These are phyloP conservation scores for Xanthoconium stramineum DNA, from an alignment of 768 basidiomycete species.

Conservation along the genomic window DNA sequence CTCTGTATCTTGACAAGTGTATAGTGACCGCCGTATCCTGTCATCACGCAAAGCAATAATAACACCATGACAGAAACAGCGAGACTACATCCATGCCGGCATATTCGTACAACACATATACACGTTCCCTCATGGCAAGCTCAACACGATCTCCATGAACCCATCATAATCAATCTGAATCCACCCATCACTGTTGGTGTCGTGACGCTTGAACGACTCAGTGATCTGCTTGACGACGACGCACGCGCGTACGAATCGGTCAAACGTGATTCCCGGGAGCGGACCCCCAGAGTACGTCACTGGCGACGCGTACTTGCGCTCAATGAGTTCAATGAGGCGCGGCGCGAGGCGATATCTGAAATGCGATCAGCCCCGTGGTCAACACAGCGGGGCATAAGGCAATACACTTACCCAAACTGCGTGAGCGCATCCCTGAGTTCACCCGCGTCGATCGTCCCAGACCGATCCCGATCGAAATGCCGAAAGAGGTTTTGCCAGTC, in stretches of 20 bases:
- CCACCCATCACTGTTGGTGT: constrained; percentile 58
- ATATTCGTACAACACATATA: constrained; percentile 11
- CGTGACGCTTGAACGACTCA: constrained; percentile 65
- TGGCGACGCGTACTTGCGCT: constrained; percentile 69
- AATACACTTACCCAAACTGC: constrained; percentile 60
- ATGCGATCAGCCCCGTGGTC: no score
- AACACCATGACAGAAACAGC: not conserved
- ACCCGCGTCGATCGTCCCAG: constrained; percentile 68
- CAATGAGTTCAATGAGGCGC: constrained; percentile 58
- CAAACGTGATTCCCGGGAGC: constrained; percentile 70
- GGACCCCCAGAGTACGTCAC: constrained; percentile 32
- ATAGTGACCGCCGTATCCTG: not conserved
- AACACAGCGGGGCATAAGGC: not conserved
- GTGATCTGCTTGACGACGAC: constrained; percentile 77
- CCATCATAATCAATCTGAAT: constrained; percentile 52
- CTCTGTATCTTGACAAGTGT: not conserved
- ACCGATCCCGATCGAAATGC: constrained; percentile 81
- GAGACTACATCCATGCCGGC: not conserved
- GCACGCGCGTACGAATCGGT: constrained; percentile 84
- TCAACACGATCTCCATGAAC: constrained; percentile 51
- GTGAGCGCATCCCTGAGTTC: constrained; percentile 68
- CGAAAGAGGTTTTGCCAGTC: constrained; percentile 86
- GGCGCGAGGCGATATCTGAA: constrained; percentile 63
- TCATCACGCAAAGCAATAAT: not conserved
- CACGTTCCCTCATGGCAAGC: constrained; percentile 29